Percentiles rank a stretch among this genome's conserved stretches.
Conservation (phyloP, 1,284 basidiomycete genomes). For the Tilletia walkeri region DNA sequence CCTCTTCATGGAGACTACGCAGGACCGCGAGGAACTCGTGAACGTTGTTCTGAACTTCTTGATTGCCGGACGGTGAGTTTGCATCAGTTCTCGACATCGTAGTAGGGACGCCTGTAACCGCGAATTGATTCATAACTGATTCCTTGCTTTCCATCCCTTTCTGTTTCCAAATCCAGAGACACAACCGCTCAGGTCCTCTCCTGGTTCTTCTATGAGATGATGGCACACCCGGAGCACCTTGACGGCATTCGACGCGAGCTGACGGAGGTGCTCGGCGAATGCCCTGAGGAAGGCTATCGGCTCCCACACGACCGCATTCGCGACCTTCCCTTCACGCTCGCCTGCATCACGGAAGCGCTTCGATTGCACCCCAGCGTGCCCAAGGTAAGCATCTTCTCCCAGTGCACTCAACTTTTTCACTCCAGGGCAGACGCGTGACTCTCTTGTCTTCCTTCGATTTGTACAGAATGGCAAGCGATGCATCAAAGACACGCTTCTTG, state of each 20-base stretch:
- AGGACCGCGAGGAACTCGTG: constrained; percentile 48
- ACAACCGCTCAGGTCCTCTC: constrained; percentile 43
- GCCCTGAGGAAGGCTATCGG: constrained; percentile 18
- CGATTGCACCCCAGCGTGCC: constrained; percentile 48
- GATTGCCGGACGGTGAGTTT: constrained; percentile 32
- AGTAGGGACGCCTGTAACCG: too few relatives aligned
- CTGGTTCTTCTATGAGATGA: constrained; percentile 45
- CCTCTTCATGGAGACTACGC: constrained; percentile 58
- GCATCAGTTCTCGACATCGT: too few relatives aligned
- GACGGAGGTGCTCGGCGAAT: constrained; percentile 31
- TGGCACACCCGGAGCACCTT: constrained; percentile 30
- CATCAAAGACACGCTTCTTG: constrained; percentile 40
- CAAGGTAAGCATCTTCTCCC: constrained; percentile 29
- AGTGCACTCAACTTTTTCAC: too few relatives aligned
- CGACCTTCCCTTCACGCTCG: constrained; percentile 34
- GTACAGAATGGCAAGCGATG: constrained; percentile 38
- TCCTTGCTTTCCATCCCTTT: too few relatives aligned
- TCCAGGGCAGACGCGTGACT: too few relatives aligned
- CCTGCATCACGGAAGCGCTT: constrained; percentile 40
- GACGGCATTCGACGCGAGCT: constrained; percentile 33
- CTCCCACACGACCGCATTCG: constrained; percentile 42
- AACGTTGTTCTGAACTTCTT: constrained; percentile 45
- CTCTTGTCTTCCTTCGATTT: background rate
- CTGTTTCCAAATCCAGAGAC: constrained; percentile 19
- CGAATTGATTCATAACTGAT: too few relatives aligned